These are phyloP conservation scores for Bacterosira constricta DNA, from an alignment of 108 stramenopile species.

Conservation along the genomic window DNA sequence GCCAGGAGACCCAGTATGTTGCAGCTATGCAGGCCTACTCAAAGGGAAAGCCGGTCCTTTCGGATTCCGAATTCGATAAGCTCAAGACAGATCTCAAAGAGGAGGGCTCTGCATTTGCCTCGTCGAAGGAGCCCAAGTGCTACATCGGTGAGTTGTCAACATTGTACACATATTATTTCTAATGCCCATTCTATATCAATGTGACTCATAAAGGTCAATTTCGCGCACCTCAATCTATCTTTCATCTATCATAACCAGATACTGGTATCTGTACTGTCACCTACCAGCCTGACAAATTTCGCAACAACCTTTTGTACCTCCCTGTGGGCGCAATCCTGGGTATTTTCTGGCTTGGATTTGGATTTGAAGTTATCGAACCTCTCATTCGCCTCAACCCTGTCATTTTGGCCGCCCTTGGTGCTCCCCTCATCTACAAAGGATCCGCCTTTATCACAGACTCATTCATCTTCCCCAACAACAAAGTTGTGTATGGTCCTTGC, in stretches of 20 bases:
- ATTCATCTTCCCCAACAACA: slow-evolving; percentile 75
- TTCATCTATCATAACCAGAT: slow-evolving; percentile 33
- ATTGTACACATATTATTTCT: background rate
- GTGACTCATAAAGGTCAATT: background rate
- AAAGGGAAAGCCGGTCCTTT: slow-evolving; percentile 83
- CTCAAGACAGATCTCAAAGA: slow-evolving; percentile 87
- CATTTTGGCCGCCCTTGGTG: slow-evolving; percentile 70
- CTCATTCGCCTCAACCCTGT: slow-evolving; percentile 80
- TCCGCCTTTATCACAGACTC: slow-evolving; percentile 67
- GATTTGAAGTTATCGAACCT: slow-evolving; percentile 78
- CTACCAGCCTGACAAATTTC: slow-evolving; percentile 84
- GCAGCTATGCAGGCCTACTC: slow-evolving; percentile 89
- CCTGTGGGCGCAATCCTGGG: slow-evolving; percentile 74
- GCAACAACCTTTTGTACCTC: slow-evolving; percentile 87
- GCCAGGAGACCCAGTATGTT: slow-evolving; percentile 87
- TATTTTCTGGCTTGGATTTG: slow-evolving; percentile 67
- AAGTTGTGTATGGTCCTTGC: slow-evolving; percentile 93
- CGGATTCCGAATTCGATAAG: slow-evolving; percentile 84
- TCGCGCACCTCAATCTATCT: background rate
- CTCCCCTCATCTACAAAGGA: slow-evolving; percentile 72
- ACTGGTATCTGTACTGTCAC: slow-evolving; percentile 94
- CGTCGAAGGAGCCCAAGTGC: slow-evolving; percentile 92
- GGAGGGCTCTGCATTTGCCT: slow-evolving; percentile 85
- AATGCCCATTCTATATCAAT: no score
- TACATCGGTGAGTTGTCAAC: slow-evolving; percentile 72